Base-by-base conservation (phyloP, 768 basidiomycete species). In the Leucocoprinus birnbaumii region DNA sequence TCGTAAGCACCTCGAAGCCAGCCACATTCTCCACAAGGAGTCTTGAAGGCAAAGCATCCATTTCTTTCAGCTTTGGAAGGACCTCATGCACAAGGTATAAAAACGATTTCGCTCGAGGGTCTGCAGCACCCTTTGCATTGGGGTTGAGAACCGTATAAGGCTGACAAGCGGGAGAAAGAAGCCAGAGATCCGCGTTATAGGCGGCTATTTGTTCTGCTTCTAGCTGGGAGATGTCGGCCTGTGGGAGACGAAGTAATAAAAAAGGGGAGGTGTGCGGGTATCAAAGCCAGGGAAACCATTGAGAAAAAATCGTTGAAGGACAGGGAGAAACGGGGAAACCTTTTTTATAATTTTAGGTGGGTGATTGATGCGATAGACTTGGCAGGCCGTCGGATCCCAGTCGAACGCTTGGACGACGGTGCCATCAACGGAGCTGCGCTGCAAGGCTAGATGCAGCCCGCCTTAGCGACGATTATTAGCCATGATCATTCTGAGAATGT, bases 131-230 rank as follows among this genome's bases (percentile, higher is more conserved):
- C 71, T 85, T 85, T 8, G 87, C 86, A 13, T 77, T 72, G 3
- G 87, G 84, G 62, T 89, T 91, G 49, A 93, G 71, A 2, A 89
- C 80, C 0, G 91, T 91, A 62, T 91, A 92, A 0, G 91, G 91
- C 63, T 92, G 90, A 65, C 90, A 93, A 6, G 89, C 83, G 4
- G 90, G 91, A 0, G 90, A 91, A 43, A 91, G 67, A 16, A 92
- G 77, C 90, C 91, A 92, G 3, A 90, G 65, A 58, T 84, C 68
- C 16, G 87, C 85, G 50, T 79, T 57, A 22, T 80, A 69, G 18
- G 61, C 53, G 11, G 75, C 71, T 5, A 92, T 68, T 14, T 72
- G 67, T 2, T 68, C 44, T 1, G 84, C 77, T 4, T 76, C 73
- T 21, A 93, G 72, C 0, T 72, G 74, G 13, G 76, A 75, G 41